Base-by-base conservation (phyloP, 768 basidiomycete species). In the Cantharellus cinnabarinus region DNA sequence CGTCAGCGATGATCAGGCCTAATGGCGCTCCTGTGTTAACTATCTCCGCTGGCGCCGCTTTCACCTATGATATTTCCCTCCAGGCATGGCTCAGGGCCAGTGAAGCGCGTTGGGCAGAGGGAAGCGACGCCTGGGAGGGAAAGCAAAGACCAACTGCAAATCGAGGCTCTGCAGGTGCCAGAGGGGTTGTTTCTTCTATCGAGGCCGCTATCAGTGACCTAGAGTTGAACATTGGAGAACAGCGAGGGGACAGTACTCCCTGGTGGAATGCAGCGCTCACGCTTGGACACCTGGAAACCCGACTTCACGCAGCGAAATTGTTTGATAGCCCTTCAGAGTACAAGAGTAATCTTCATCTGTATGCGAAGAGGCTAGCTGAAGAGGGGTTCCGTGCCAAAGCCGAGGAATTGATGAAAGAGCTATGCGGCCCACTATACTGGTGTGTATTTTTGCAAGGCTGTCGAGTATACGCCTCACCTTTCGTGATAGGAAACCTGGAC, bases 391-490 rank as follows among this genome's bases (percentile, higher is more conserved):
- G 79, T 62, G 83, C 74, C 42, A 90, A 93, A 68, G 91, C 81
- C 15, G 93, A 95, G 68, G 94, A 98, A 68, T 69, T 99, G 59
- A 78, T 94, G 56, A 83, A 79, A 69, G 95, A 97, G 63, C 74
- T 98, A 57, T 81, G 85, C 64, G 91, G 93, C 14, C 93, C 91
- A 0, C 72, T 91, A 42, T 94, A 88, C 70, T 85, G 82, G 93
- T 93, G 66, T 60, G 85, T 1, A 58, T 41, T 37, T 39, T 48
- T 42, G 4, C 40, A 7, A 4, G 50, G n/a, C 48, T 57, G 42
- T 4, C 42, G 57, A 3, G 41, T 3, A 20, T 15, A 20, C 4
- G 37, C 5, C 20, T 50, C 35, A 59, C 61, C 60, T 48, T 5
- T 60, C 58, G 40, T 58, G n/a, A 65, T 29, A 85, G 85, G 79